A percentile compares a stretch with the other conserved stretches of the same genome.
These are phyloP conservation scores for Aspergillus panamensis DNA, from an alignment of 495 filamentous ascomycete genomes.

Conservation along the genomic window DNA sequence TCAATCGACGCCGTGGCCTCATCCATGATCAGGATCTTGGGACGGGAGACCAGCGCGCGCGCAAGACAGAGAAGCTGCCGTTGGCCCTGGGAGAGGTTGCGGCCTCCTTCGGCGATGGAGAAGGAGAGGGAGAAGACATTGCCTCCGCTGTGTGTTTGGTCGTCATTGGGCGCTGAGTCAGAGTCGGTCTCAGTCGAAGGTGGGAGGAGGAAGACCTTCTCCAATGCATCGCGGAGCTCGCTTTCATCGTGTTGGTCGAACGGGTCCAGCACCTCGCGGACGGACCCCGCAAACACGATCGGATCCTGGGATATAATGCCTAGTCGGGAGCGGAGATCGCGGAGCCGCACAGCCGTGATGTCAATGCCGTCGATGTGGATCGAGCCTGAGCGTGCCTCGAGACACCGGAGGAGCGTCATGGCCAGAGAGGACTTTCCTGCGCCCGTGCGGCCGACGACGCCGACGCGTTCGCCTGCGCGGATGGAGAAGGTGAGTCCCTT, in stretches of 20 bases:
- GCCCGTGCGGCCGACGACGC: constrained; percentile 63
- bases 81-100: constrained; percentile 75
- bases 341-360: constrained; percentile 44
- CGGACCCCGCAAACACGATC: constrained; percentile 50
- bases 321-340: constrained; percentile 46
- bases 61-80: constrained; percentile 76
- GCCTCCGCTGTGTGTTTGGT: constrained; percentile 41
- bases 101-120: constrained; percentile 62
- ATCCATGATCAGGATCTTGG: constrained; percentile 74
- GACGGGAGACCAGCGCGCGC: constrained; percentile 67
- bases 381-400: constrained; percentile 40
- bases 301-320: constrained; percentile 56
- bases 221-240: constrained; percentile 58
- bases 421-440: constrained; percentile 47
- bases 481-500: constrained; percentile 62
- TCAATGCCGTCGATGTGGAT: constrained; percentile 51
- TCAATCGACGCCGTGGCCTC: constrained; percentile 80
- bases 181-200: not conserved
- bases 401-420: constrained; percentile 48
- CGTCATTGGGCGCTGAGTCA: not conserved
- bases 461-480: constrained; percentile 60
- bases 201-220: constrained; percentile 27
- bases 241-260: constrained; percentile 54
- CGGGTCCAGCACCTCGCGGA: constrained; percentile 50
- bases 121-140: constrained; percentile 49